Base-by-base conservation (phyloP, 2,329 filamentous ascomycete genomes). In the Fusarium sp. region DNA sequence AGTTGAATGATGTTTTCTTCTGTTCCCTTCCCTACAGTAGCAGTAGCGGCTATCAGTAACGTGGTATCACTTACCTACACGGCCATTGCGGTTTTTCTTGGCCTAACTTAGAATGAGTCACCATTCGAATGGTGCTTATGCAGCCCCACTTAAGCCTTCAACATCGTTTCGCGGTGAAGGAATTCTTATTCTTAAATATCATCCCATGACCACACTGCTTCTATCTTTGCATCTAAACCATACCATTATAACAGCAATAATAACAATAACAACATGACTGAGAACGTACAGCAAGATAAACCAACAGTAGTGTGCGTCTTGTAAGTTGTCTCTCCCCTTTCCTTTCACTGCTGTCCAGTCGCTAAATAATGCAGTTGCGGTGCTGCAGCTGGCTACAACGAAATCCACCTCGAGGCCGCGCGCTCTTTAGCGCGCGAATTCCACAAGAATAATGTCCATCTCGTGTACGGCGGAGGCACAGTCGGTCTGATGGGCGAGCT, bases 401-500 rank as follows among this genome's bases (percentile, higher is more conserved):
- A 29, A 24, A 29, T 61, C 20, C 35, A 61, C 40, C 20, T 61
- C 27, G 40, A 61, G 31, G 58, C 58, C 20, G 42, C 58, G 3
- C 58, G 58, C 9, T 44, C 42, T 17, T 31, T 61, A 40, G 58
- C 58, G 4, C 20, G 16, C 8, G 38, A 61, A 24, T 33, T 61
- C 4, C 58, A 61, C 27, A 61, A 49, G 29, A 49, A 61, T 10
- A 49, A 61, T 35, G 40, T 49, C 16, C 58, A 61, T 46, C 58
- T 61, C 11, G 58, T 61, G 12, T 61, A 61, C 12, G 58, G 58
- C 5, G 58, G 58, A 46, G 58, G 58, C 29, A 61, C 58, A 4
- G 58, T 61, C 17, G 58, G 58, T 11, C 16, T 61, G 29, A 61
- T 61, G 58, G 58, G 58, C 14, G 58, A 61, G 17, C 58, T 61